Evolutionary conservation across 305 asterid genomes (phyloP).

Genomic region (Solanum aculeatissimum): DNA sequence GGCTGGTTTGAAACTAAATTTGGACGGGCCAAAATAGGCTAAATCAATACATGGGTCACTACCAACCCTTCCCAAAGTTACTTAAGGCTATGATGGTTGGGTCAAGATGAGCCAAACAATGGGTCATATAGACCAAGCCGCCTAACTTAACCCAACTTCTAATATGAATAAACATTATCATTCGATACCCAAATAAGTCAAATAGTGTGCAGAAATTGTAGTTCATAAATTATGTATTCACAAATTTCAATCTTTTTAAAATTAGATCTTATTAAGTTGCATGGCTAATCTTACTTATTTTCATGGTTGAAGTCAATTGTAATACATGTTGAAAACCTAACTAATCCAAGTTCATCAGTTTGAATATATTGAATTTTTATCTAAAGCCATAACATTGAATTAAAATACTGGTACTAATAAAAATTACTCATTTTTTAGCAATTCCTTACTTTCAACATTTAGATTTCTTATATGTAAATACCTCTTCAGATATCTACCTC

Average conservation of each 20-base stretch:
- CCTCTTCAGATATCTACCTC: not conserved
- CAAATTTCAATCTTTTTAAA: not conserved
- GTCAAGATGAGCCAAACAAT: not conserved
- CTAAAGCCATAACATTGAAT: not conserved
- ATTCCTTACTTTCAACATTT: not conserved
- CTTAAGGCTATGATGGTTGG: not conserved
- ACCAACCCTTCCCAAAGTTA: not conserved
- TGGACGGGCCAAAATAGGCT: too few species aligned
- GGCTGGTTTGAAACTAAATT: not conserved
- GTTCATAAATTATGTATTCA: not conserved
- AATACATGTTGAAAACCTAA: not conserved
- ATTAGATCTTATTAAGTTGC: not conserved
- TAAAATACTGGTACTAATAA: not conserved
- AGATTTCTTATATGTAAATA: not conserved
- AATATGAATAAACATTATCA: not conserved
- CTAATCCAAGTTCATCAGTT: not conserved
- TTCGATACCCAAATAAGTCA: not conserved
- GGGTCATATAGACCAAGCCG: not conserved
- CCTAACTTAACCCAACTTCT: not conserved
- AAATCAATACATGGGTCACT: not conserved
- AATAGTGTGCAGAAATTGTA: not conserved
- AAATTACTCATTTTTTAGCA: not conserved
- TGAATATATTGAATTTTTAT: not conserved
- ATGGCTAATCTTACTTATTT: not conserved
- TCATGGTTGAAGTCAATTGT: not conserved